Evolutionary conservation across 164 flowering plant species (phyloP).

Genomic region (Umbilicus rupestris): DNA sequence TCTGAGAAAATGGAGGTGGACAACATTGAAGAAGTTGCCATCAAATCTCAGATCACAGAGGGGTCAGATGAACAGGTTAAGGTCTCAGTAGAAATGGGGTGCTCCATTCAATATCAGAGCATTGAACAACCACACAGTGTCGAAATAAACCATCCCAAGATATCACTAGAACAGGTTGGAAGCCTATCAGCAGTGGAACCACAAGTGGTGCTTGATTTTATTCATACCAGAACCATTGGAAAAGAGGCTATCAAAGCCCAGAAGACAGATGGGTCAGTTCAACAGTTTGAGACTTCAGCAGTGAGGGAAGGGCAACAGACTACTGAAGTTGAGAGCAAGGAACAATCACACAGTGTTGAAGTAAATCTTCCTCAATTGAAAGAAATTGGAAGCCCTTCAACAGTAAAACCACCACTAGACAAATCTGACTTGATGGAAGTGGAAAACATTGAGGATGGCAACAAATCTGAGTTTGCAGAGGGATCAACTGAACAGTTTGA

Average conservation of each 20-base stretch:
- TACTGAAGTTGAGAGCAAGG: not conserved
- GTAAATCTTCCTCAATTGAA: not conserved
- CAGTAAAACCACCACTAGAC: no score
- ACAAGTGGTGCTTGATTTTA: not conserved
- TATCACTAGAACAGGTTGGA: not conserved
- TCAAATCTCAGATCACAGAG: no score
- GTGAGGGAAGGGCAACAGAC: not conserved
- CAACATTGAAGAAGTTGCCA: no score
- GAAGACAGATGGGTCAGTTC: not conserved
- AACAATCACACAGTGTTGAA: not conserved
- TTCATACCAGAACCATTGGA: not conserved
- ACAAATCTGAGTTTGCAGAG: no score
- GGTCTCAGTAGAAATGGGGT: no score
- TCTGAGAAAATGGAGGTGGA: no score
- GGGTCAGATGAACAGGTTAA: no score
- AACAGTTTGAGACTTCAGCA: not conserved
- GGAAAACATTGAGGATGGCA: no score
- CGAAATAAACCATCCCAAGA: not conserved
- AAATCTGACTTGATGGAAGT: no score
- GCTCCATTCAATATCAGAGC: not conserved
- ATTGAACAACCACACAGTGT: not conserved
- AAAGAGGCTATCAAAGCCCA: not conserved
- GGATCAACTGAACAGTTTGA: no score
- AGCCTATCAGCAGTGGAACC: constrained; percentile 1
- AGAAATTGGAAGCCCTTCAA: no score